phyloP scores from a whole-genome alignment of 805 yeast genomes.

The Candida coquimbonensis region DNA sequence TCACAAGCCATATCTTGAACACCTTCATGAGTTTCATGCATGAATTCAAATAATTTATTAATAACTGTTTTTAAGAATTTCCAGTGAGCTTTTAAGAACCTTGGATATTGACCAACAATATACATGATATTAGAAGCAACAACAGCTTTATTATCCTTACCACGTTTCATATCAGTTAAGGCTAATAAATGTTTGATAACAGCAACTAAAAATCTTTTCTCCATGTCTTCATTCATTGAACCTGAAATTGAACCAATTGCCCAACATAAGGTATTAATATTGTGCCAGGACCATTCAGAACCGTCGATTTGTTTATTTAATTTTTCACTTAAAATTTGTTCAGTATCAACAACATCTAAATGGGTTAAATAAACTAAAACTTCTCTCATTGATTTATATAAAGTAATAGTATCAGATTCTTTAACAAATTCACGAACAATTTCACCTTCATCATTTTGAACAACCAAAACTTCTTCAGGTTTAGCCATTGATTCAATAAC shows the following conservation, averaged over 20 bases:
- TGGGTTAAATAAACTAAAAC: constrained; percentile 93
- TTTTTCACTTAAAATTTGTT: constrained; percentile 87
- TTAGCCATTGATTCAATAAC: constrained; percentile 96
- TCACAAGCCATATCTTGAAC: constrained; percentile 99
- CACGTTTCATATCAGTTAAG: constrained; percentile 91
- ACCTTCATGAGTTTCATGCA: constrained; percentile 99
- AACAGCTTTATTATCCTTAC: constrained; percentile 97
- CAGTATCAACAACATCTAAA: constrained; percentile 89
- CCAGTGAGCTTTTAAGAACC: constrained; percentile 98
- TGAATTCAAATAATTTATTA: constrained; percentile 90
- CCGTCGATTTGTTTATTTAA: constrained; percentile 91
- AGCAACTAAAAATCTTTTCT: constrained; percentile 84
- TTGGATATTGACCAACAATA: constrained; percentile 97
- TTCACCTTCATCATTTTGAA: constrained; percentile 98
- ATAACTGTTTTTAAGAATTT: constrained; percentile 93
- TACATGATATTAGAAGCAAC: constrained; percentile 99
- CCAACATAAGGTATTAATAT: constrained; percentile 96
- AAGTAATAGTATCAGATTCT: constrained; percentile 93
- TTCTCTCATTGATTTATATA: constrained; percentile 93
- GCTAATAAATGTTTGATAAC: constrained; percentile 90
- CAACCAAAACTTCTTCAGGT: constrained; percentile 96
- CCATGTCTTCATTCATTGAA: constrained; percentile 97
- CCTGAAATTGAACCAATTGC: constrained; percentile 99
- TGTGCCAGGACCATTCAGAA: constrained; percentile 98
- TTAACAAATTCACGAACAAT: constrained; percentile 95